phyloP scores from a whole-genome alignment of 129 eudicot genomes.

The Flaveria bidentis region DNA sequence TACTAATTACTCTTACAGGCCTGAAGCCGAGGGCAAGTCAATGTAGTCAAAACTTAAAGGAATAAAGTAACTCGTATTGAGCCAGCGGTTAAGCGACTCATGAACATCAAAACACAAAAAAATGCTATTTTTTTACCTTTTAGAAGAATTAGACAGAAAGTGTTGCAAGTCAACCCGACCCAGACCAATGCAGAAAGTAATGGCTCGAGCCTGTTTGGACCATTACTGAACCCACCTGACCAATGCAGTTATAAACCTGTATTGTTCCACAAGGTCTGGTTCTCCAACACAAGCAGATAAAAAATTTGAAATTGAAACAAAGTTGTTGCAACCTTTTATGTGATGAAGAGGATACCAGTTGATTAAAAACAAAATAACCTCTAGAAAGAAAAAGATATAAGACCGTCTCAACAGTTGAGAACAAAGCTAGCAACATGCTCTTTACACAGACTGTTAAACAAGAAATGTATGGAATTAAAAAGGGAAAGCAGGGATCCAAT shows the following conservation, averaged over 20 bases:
- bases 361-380: neutral
- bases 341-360: constrained; percentile 11
- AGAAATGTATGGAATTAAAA: constrained; percentile 15
- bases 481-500: constrained; percentile 19
- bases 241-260: neutral
- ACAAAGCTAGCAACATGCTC: constrained; percentile 28
- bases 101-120: too few relatives aligned
- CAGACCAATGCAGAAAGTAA: too few relatives aligned
- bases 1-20: too few relatives aligned
- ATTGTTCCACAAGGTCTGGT: neutral
- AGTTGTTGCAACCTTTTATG: constrained; percentile 18
- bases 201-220: too few relatives aligned
- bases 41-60: too few relatives aligned
- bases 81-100: too few relatives aligned
- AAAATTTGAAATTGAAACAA: neutral
- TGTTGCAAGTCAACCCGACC: neutral
- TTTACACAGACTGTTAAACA: constrained; percentile 25
- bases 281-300: neutral
- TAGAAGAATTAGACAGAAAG: neutral
- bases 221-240: neutral
- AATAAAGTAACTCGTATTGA: too few relatives aligned
- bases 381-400: constrained; percentile 14
- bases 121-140: too few relatives aligned
- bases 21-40: too few relatives aligned
- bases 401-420: constrained; percentile 17